A percentile compares a stretch with the other conserved stretches of the same genome.
Conservation (phyloP, 345 rosid species). For the Citrus maxima region DNA sequence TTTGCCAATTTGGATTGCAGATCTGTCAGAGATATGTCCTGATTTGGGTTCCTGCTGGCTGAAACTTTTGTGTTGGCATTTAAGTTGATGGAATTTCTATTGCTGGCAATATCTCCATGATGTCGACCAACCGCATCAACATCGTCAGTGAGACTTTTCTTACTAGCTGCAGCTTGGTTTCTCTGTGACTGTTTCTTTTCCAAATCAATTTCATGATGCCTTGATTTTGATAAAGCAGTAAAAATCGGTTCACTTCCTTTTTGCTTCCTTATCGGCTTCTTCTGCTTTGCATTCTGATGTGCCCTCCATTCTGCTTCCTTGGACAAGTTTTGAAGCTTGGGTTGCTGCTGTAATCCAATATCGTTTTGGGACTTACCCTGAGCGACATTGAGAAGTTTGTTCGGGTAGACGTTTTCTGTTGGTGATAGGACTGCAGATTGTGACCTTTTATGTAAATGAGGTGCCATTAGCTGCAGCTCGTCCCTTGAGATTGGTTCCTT, state of each 20-base stretch:
- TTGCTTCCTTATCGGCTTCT: slow-evolving; percentile 26
- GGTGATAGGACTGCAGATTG: slow-evolving; percentile 22
- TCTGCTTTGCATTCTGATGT: slow-evolving; percentile 32
- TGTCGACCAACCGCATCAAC: slow-evolving; percentile 16
- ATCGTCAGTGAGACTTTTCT: slow-evolving; percentile 29
- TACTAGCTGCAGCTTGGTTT: slow-evolving; percentile 33
- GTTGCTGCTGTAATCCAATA: slow-evolving; percentile 24
- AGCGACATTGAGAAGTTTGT: slow-evolving; percentile 25
- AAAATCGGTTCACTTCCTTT: slow-evolving; percentile 25
- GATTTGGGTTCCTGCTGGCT: slow-evolving; percentile 13
- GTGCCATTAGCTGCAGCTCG: slow-evolving; percentile 28
- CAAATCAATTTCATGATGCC: slow-evolving; percentile 19
- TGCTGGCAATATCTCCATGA: slow-evolving; percentile 15
- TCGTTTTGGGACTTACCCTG: slow-evolving; percentile 25
- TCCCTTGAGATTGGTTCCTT: slow-evolving; percentile 26
- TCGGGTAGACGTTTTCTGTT: slow-evolving; percentile 28
- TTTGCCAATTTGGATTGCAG: slow-evolving; percentile 21
- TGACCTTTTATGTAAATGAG: slow-evolving; percentile 23
- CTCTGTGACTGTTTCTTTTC: slow-evolving; percentile 29
- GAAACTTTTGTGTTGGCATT: slow-evolving; percentile 20
- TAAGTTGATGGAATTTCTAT: slow-evolving; percentile 13
- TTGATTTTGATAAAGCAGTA: slow-evolving; percentile 22
- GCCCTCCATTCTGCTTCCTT: slow-evolving; percentile 28
- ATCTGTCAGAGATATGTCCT: slow-evolving; percentile 18
- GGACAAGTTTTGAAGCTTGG: slow-evolving; percentile 17